These are phyloP conservation scores for Turritis glabra DNA, from an alignment of 345 rosid species.

Conservation along the genomic window DNA sequence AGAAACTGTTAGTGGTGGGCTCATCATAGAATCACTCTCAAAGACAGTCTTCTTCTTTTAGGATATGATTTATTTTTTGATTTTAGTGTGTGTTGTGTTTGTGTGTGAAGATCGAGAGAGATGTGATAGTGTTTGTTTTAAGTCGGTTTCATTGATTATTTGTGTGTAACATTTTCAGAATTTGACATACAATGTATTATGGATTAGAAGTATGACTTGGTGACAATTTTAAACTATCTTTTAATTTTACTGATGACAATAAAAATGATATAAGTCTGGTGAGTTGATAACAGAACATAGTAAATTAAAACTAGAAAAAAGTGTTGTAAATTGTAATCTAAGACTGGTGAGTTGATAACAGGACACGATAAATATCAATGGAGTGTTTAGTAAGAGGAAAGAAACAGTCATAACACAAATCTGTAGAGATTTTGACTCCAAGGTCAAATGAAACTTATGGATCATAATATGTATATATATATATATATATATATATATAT, in stretches of 20 bases:
- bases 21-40: constrained; percentile 32
- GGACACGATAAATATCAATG: background rate
- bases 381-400: background rate
- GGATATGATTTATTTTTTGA: constrained; percentile 13
- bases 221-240: background rate
- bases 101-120: constrained; percentile 25
- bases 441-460: background rate
- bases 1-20: constrained; percentile 28
- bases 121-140: constrained; percentile 30
- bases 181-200: constrained; percentile 26
- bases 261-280: background rate
- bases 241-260: background rate
- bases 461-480: constrained; percentile 15
- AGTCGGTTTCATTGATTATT: constrained; percentile 21
- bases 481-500: too few relatives aligned
- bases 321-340: background rate
- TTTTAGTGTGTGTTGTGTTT: constrained; percentile 32
- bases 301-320: background rate
- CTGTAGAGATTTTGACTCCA: background rate
- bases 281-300: background rate
- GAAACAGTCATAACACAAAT: constrained; percentile 1
- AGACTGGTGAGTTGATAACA: constrained; percentile 7
- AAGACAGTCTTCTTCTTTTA: constrained; percentile 32
- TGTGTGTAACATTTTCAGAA: constrained; percentile 23
- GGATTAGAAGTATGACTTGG: constrained; percentile 7